Conservation (phyloP, 2,329 filamentous ascomycete genomes). For the Hansfordia pulvinata region DNA sequence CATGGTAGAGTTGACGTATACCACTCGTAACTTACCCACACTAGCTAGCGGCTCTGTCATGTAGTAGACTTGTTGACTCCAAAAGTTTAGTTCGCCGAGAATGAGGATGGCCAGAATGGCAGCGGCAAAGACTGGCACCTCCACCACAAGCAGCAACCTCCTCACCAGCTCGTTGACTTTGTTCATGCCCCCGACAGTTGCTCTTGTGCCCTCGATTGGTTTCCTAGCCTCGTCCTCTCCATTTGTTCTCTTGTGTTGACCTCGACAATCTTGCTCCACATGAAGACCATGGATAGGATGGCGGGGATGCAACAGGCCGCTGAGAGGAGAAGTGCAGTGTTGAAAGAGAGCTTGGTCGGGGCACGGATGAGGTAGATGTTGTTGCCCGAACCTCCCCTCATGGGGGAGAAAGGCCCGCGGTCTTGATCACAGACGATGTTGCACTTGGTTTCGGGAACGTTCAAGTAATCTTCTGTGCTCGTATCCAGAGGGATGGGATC, state of each 20-base stretch:
- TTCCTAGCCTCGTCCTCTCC: too few species aligned
- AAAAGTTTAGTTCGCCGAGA: slow-evolving; percentile 52
- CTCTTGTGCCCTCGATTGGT: slow-evolving; percentile 36
- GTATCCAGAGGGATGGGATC: slow-evolving; percentile 19
- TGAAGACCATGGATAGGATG: slow-evolving; percentile 45
- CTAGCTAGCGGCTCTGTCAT: slow-evolving; percentile 49
- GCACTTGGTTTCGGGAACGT: slow-evolving; percentile 22
- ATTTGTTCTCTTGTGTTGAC: too few species aligned
- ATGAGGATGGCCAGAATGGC: slow-evolving; percentile 45
- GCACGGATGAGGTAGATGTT: slow-evolving; percentile 51
- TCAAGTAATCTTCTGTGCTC: slow-evolving; percentile 27
- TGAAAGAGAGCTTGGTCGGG: slow-evolving; percentile 40
- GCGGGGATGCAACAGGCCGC: slow-evolving; percentile 53
- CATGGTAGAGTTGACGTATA: neutral
- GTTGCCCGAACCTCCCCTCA: slow-evolving; percentile 39
- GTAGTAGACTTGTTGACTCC: slow-evolving; percentile 37
- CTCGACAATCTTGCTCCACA: slow-evolving; percentile 50
- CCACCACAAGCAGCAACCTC: slow-evolving; percentile 37
- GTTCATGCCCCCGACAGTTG: slow-evolving; percentile 36
- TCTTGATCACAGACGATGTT: slow-evolving; percentile 25
- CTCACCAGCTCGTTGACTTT: slow-evolving; percentile 40
- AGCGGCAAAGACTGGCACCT: slow-evolving; percentile 43
- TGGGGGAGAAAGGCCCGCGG: slow-evolving; percentile 33
- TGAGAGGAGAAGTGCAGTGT: slow-evolving; percentile 43
- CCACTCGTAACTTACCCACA: slow-evolving; percentile 30